Conservation (phyloP, 495 filamentous ascomycete species). For the Trichocladium antarcticum region DNA sequence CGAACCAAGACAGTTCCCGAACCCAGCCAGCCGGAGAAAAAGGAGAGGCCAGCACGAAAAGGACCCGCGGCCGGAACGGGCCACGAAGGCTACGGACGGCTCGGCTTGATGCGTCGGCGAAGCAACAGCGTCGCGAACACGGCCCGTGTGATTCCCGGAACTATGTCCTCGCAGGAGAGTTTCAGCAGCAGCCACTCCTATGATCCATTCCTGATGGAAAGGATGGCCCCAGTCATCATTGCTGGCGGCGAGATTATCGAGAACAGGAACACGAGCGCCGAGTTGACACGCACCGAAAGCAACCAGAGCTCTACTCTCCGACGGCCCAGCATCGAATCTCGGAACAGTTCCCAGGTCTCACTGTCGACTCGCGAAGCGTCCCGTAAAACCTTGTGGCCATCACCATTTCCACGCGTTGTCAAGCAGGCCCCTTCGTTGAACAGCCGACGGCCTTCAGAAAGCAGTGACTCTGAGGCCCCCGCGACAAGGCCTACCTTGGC, state of each 20-base stretch:
- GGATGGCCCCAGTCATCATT: conserved; percentile 81
- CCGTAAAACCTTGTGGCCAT: conserved; percentile 42
- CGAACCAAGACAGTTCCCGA: conserved; percentile 57
- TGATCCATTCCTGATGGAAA: conserved; percentile 51
- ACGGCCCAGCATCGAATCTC: conserved; percentile 43
- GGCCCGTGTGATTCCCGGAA: conserved; percentile 37
- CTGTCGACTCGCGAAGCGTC: conserved; percentile 29
- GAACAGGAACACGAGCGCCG: conserved; percentile 43
- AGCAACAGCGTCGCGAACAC: conserved; percentile 43
- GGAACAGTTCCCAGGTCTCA: conserved; percentile 32
- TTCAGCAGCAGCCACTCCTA: conserved; percentile 31
- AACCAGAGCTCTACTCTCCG: conserved; percentile 44
- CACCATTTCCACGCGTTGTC: conserved; percentile 32
- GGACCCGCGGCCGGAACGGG: conserved; percentile 89
- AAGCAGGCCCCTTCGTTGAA: conserved; percentile 16
- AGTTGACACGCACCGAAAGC: conserved; percentile 52
- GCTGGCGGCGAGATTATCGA: conserved; percentile 58
- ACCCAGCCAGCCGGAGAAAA: conserved; percentile 37
- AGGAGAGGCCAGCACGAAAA: conserved; percentile 52
- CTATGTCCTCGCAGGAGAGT: conserved; percentile 40
- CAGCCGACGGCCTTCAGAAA: conserved; percentile 38
- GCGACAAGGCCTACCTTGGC: conserved; percentile 38
- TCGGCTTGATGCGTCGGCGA: conserved; percentile 49
- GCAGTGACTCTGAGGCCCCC: conserved; percentile 39
- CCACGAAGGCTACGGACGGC: conserved; percentile 84